phyloP scores from a whole-genome alignment of 768 basidiomycete species.

The Daedaleopsis sinensis region DNA sequence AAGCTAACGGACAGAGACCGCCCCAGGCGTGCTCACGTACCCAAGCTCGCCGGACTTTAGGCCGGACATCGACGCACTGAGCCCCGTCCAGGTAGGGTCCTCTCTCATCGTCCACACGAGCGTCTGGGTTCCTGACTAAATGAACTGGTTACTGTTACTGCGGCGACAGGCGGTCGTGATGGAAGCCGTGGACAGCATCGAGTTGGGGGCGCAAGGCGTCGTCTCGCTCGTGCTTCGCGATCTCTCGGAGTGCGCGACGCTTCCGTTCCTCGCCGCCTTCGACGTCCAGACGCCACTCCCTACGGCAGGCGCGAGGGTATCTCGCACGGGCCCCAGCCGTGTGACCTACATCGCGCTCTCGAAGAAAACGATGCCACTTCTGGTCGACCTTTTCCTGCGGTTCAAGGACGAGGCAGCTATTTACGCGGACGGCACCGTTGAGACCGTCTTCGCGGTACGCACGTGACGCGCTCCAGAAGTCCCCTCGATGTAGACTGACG shows the following conservation, averaged over 20 bases:
- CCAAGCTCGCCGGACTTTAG: slow-evolving; percentile 82
- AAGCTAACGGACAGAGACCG: background rate
- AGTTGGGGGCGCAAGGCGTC: slow-evolving; percentile 60
- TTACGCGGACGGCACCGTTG: slow-evolving; percentile 82
- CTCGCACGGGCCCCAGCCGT: slow-evolving; percentile 49
- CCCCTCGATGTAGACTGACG: background rate
- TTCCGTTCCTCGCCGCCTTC: slow-evolving; percentile 87
- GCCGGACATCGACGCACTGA: slow-evolving; percentile 82
- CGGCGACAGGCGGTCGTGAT: slow-evolving; percentile 64
- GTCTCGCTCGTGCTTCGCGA: slow-evolving; percentile 81
- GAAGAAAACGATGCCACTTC: slow-evolving; percentile 84
- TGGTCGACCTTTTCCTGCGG: slow-evolving; percentile 74
- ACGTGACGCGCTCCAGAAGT: background rate
- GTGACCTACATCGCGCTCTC: slow-evolving; percentile 90
- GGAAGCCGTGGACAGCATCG: slow-evolving; percentile 68
- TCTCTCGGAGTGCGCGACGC: slow-evolving; percentile 79
- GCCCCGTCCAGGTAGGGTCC: slow-evolving; percentile 71
- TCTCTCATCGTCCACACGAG: background rate
- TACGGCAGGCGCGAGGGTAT: slow-evolving; percentile 9
- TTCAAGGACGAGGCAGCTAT: slow-evolving; percentile 65
- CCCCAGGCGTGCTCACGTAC: slow-evolving; percentile 75
- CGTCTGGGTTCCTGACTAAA: slow-evolving; percentile 10
- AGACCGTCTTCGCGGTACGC: slow-evolving; percentile 76
- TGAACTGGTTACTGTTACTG: slow-evolving; percentile 1
- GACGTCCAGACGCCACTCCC: slow-evolving; percentile 43